phyloP scores from a whole-genome alignment of 306 rosid species.

The Dryas alaskensis region DNA sequence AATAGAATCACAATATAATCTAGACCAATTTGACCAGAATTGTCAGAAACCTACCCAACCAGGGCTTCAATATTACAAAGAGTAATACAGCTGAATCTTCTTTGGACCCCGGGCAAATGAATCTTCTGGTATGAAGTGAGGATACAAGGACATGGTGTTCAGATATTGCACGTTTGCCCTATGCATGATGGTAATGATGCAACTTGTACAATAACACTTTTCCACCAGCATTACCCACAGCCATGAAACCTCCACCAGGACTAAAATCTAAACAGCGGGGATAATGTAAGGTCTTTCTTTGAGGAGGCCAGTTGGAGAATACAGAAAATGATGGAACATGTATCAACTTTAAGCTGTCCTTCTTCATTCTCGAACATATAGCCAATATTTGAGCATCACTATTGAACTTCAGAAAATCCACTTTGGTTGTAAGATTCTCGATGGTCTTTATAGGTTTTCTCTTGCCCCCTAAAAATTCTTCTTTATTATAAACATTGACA shows the following conservation, averaged over 20 bases:
- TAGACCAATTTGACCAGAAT: no score
- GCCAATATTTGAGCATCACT: constrained; percentile 58
- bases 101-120: neutral
- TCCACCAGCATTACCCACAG: constrained; percentile 72
- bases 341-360: constrained; percentile 67
- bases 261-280: constrained; percentile 79
- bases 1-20: no score
- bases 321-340: constrained; percentile 69
- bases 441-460: constrained; percentile 53
- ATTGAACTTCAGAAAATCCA: constrained; percentile 56
- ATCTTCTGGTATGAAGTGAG: neutral
- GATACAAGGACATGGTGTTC: neutral
- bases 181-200: constrained; percentile 49
- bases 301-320: constrained; percentile 70
- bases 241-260: constrained; percentile 93
- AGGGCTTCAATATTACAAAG: no score
- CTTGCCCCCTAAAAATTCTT: constrained; percentile 60
- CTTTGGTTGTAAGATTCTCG: constrained; percentile 52
- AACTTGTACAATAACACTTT: constrained; percentile 60
- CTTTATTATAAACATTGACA: constrained; percentile 51
- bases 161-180: neutral
- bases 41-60: no score
- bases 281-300: constrained; percentile 44
- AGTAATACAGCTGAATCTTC: no score
- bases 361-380: constrained; percentile 66